Conservation (phyloP, 73 alveolate genomes). For the Paramecium sonneborni region DNA sequence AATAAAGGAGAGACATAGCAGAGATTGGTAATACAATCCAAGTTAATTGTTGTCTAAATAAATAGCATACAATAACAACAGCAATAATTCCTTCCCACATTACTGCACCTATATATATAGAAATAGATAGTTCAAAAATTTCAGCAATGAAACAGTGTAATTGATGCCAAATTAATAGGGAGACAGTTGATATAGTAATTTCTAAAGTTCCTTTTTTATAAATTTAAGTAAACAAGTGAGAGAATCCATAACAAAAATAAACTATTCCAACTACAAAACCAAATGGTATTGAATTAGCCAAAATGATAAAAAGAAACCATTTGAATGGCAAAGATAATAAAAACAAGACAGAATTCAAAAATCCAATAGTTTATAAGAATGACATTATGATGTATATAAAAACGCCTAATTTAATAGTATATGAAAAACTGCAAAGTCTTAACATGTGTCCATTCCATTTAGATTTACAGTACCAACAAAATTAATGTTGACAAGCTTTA, state of each 20-base stretch:
- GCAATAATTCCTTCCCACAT: conserved; percentile 11
- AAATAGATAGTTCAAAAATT: neutral
- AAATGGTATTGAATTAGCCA: conserved; percentile 2
- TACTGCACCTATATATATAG: neutral
- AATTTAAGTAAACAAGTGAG: neutral
- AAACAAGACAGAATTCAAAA: neutral
- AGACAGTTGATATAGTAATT: neutral
- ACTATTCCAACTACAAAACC: conserved; percentile 21
- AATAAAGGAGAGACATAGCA: neutral
- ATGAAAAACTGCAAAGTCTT: neutral
- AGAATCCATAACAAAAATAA: neutral
- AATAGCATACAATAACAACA: neutral
- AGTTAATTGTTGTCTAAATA: neutral
- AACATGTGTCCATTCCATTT: neutral
- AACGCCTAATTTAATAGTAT: neutral
- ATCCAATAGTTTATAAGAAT: neutral
- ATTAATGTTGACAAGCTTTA: conserved; percentile 33
- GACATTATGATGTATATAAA: neutral
- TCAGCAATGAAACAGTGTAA: neutral
- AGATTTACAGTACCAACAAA: conserved; percentile 60
- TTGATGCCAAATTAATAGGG: neutral
- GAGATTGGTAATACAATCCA: neutral
- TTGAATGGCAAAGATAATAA: neutral
- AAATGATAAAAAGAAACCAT: neutral
- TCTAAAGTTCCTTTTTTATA: neutral